Percentiles rank a stretch among this genome's conserved stretches.
phyloP scores from a whole-genome alignment of 805 yeast species.

The Starmerella vaccinii region DNA sequence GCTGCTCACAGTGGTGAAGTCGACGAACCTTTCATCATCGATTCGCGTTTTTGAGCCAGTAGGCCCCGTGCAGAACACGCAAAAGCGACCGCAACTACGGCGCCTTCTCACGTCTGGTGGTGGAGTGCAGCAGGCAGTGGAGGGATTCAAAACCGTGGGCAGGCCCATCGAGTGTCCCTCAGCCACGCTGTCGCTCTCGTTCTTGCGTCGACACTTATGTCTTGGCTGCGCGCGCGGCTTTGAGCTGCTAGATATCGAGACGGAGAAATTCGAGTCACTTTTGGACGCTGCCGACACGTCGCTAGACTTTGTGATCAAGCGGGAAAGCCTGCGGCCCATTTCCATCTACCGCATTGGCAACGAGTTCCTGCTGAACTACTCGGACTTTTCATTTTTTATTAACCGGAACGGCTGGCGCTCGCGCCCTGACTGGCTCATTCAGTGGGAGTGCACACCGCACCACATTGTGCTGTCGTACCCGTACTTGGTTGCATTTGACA shows the following conservation, averaged over 20 bases:
- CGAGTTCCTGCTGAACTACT: slow-evolving; percentile 78
- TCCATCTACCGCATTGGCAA: slow-evolving; percentile 83
- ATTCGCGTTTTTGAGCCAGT: slow-evolving; percentile 83
- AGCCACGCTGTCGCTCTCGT: slow-evolving; percentile 86
- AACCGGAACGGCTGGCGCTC: slow-evolving; percentile 95
- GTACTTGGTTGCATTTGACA: slow-evolving; percentile 80
- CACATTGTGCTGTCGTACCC: slow-evolving; percentile 91
- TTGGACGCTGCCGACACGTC: slow-evolving; percentile 98
- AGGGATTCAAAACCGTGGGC: slow-evolving; percentile 57
- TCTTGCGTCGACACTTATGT: slow-evolving; percentile 77
- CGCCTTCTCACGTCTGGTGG: slow-evolving; percentile 34
- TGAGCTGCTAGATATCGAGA: slow-evolving; percentile 81
- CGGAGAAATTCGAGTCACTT: slow-evolving; percentile 75
- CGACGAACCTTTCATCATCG: slow-evolving; percentile 61
- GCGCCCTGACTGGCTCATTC: slow-evolving; percentile 82
- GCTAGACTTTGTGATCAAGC: slow-evolving; percentile 78
- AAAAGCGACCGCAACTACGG: slow-evolving; percentile 35
- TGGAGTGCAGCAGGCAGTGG: slow-evolving; percentile 30
- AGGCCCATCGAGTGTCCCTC: slow-evolving; percentile 68
- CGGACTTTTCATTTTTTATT: slow-evolving; percentile 89
- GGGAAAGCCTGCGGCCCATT: slow-evolving; percentile 77
- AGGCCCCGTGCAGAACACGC: slow-evolving; percentile 34
- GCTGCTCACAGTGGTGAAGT: slow-evolving; percentile 79
- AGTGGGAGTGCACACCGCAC: slow-evolving; percentile 96
- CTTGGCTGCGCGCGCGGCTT: slow-evolving; percentile 95